A percentile compares a stretch with the other conserved stretches of the same genome.
These are phyloP conservation scores for Rhexocercosporidium sp. DNA, from an alignment of 2,329 filamentous ascomycete species.

Conservation along the genomic window DNA sequence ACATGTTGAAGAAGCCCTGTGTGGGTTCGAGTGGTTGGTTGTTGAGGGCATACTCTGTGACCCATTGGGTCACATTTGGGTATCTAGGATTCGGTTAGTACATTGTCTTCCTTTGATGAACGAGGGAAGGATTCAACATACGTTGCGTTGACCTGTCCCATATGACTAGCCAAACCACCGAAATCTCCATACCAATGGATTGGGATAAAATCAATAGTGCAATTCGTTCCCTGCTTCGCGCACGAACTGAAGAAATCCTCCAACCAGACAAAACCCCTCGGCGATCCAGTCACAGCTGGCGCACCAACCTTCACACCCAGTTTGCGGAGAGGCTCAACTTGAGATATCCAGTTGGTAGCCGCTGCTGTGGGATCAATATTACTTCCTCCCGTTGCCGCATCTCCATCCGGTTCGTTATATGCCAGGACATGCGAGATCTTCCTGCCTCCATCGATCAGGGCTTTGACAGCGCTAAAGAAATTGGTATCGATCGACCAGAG, in stretches of 20 bases:
- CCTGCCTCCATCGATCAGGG: slow-evolving; percentile 56
- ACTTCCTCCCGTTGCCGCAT: slow-evolving; percentile 55
- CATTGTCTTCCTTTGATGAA: background rate
- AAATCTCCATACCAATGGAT: slow-evolving; percentile 71
- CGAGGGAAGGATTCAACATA: slow-evolving; percentile 31
- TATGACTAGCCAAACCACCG: slow-evolving; percentile 43
- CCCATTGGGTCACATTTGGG: slow-evolving; percentile 70
- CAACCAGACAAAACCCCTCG: slow-evolving; percentile 69
- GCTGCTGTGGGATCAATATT: slow-evolving; percentile 63
- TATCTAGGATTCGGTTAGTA: slow-evolving; percentile 44
- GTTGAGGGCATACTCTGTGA: slow-evolving; percentile 75
- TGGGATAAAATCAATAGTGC: slow-evolving; percentile 67
- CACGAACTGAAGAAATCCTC: slow-evolving; percentile 68
- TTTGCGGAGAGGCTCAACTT: slow-evolving; percentile 71
- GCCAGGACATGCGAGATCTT: slow-evolving; percentile 72
- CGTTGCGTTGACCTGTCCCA: slow-evolving; percentile 40
- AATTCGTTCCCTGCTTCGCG: slow-evolving; percentile 56
- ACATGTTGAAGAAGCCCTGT: slow-evolving; percentile 71
- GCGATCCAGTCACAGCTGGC: slow-evolving; percentile 70
- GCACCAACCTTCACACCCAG: slow-evolving; percentile 71
- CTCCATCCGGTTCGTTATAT: slow-evolving; percentile 81
- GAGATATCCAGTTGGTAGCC: slow-evolving; percentile 70
- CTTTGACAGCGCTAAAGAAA: slow-evolving; percentile 65
- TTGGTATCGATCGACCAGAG: slow-evolving; percentile 66
- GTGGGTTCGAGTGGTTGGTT: slow-evolving; percentile 60